Percentiles rank a stretch among this genome's conserved stretches.
Evolutionary conservation across 495 filamentous ascomycete genomes (phyloP).

Genomic region (Neurospora terricola): DNA sequence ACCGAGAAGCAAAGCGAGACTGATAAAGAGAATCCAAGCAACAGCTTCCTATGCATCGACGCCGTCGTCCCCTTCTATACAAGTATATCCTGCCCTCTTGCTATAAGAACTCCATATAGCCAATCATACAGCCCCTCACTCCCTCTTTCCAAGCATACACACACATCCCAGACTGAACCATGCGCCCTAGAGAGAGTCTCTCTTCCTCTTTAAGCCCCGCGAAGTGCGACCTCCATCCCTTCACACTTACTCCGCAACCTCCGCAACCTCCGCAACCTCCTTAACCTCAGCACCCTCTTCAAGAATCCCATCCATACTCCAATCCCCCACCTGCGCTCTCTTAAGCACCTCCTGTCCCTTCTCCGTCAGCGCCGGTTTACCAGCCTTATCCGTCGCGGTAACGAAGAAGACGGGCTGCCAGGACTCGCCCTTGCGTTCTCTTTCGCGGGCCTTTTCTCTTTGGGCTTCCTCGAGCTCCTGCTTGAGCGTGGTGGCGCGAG

Average conservation of each 20-base stretch:
- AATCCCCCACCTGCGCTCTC: slow-evolving; percentile 54
- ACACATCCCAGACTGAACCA: not conserved
- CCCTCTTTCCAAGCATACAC: not conserved
- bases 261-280: not conserved
- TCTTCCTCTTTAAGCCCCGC: not conserved
- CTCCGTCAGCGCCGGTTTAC: slow-evolving; percentile 69
- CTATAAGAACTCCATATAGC: not conserved
- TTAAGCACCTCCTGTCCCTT: slow-evolving; percentile 64
- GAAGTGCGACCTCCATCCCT: not conserved
- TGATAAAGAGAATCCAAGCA: not conserved
- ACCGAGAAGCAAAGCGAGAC: not conserved
- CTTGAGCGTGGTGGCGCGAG: slow-evolving; percentile 75
- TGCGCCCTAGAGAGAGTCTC: too few species aligned
- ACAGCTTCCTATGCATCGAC: not conserved
- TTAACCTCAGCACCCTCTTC: not conserved
- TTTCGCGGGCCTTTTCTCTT: slow-evolving; percentile 69
- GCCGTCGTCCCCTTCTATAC: not conserved
- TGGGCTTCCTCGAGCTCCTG: slow-evolving; percentile 87
- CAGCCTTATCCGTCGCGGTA: slow-evolving; percentile 57
- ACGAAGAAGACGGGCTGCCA: slow-evolving; percentile 92
- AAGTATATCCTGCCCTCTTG: not conserved
- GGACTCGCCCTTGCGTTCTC: slow-evolving; percentile 51
- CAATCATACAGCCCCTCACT: not conserved
- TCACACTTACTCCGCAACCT: not conserved
- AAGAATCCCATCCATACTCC: slow-evolving; percentile 35